Percentiles rank a stretch among this genome's conserved stretches.
Evolutionary conservation across 768 basidiomycete species (phyloP).

Genomic region (Piloderma croceum): DNA sequence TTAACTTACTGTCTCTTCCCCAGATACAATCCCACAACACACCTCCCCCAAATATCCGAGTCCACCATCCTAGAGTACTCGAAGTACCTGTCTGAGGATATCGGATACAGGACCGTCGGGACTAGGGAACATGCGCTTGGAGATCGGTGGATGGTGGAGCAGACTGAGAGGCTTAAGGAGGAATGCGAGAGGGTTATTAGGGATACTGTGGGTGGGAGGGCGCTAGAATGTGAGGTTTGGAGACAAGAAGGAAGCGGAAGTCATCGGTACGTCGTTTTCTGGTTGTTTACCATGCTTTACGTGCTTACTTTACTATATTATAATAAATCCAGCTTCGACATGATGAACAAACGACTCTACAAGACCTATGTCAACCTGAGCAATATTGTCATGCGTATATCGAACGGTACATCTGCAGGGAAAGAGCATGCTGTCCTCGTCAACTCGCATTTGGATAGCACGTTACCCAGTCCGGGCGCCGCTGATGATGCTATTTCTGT

Average conservation of each 20-base stretch:
- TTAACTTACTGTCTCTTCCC: constrained; percentile 11
- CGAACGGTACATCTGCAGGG: constrained; percentile 62
- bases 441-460: constrained; percentile 87
- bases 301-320: background rate
- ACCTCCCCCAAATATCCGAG: constrained; percentile 68
- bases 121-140: constrained; percentile 82
- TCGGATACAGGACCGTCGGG: constrained; percentile 89
- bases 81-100: constrained; percentile 72
- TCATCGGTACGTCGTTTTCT: constrained; percentile 58
- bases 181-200: constrained; percentile 55
- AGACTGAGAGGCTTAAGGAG: constrained; percentile 54
- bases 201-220: constrained; percentile 36
- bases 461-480: constrained; percentile 83
- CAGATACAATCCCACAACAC: constrained; percentile 45
- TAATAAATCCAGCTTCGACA: constrained; percentile 67
- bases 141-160: constrained; percentile 74
- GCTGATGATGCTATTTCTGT: constrained; percentile 85
- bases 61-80: constrained; percentile 57
- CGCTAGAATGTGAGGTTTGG: constrained; percentile 90
- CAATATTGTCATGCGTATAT: constrained; percentile 85
- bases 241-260: constrained; percentile 82
- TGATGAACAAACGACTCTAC: constrained; percentile 79
- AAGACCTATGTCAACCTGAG: constrained; percentile 84
- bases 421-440: constrained; percentile 78
- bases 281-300: too few species aligned